phyloP scores from a whole-genome alignment of 352 stramenopile species.

The Globisporangium alternatum region DNA sequence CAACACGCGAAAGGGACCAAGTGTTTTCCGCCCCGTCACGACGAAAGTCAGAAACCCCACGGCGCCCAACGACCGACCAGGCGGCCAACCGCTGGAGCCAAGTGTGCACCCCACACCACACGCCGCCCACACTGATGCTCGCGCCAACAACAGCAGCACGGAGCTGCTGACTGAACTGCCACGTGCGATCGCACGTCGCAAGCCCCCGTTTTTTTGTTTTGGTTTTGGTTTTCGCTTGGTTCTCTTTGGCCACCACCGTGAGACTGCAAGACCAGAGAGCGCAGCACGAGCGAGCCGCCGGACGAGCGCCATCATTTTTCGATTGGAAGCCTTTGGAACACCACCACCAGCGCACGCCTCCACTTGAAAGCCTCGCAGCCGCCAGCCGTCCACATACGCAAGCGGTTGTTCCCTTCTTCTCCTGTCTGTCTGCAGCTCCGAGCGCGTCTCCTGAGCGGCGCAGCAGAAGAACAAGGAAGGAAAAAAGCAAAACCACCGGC shows the following conservation, averaged over 20 bases:
- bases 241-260: background rate
- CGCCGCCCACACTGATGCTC: too few relatives aligned
- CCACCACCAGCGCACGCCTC: background rate
- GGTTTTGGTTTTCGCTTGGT: slow-evolving; percentile 10
- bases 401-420: slow-evolving; percentile 4
- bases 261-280: too few relatives aligned
- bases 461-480: background rate
- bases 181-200: slow-evolving; percentile 9
- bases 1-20: slow-evolving; percentile 16
- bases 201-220: slow-evolving; percentile 3
- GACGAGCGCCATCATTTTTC: slow-evolving; percentile 23
- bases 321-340: slow-evolving; percentile 20
- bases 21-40: slow-evolving; percentile 16
- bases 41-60: slow-evolving; percentile 18
- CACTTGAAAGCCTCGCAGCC: background rate
- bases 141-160: too few relatives aligned
- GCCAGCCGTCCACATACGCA: background rate
- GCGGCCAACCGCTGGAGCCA: slow-evolving; percentile 9
- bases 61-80: slow-evolving; percentile 9
- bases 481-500: slow-evolving; percentile 5
- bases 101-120: slow-evolving; percentile 2
- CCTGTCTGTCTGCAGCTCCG: background rate
- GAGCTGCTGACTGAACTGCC: slow-evolving; percentile 2
- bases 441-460: slow-evolving; percentile 6
- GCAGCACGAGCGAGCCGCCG: background rate